Percentiles rank a stretch among this genome's conserved stretches.
Conservation (phyloP, 2,329 filamentous ascomycete species). For the Cladosporium sp. region DNA sequence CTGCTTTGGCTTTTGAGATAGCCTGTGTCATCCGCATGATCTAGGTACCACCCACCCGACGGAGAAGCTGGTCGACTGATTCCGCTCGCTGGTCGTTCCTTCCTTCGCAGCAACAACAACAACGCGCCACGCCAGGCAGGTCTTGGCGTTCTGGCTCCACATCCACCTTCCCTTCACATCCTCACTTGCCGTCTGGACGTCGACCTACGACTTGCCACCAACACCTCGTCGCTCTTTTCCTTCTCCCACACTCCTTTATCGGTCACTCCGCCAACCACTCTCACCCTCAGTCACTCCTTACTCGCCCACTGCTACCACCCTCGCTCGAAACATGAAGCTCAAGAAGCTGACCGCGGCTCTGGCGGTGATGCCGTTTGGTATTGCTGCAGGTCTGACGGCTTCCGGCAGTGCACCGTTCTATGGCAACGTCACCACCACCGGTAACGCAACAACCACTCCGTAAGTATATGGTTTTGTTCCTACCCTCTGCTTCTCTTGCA, state of each 20-base stretch:
- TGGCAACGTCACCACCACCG: not conserved
- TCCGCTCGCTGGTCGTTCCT: not conserved
- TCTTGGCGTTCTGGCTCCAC: no score
- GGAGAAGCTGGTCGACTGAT: no score
- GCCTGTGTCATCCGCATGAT: no score
- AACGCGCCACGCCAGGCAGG: no score
- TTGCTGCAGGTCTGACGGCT: not conserved
- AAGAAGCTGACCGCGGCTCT: conserved; percentile 14
- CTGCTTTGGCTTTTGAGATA: not conserved
- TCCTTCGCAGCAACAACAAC: not conserved
- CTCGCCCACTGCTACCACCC: conserved; percentile 11
- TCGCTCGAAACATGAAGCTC: conserved; percentile 16
- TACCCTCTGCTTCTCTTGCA: not conserved
- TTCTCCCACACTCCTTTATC: conserved; percentile 9
- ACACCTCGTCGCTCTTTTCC: conserved; percentile 1
- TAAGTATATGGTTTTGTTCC: not conserved
- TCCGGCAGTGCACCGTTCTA: conserved; percentile 2
- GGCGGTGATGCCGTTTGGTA: conserved; percentile 5
- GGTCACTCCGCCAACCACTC: conserved; percentile 15
- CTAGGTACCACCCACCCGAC: no score
- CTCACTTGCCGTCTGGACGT: conserved; percentile 12
- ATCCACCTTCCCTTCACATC: no score
- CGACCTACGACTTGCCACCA: not conserved
- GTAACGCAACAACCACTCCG: not conserved
- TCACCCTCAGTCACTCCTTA: conserved; percentile 28